These are phyloP conservation scores for Fusarium annulatum DNA, from an alignment of 2,329 filamentous ascomycete genomes.

Conservation along the genomic window DNA sequence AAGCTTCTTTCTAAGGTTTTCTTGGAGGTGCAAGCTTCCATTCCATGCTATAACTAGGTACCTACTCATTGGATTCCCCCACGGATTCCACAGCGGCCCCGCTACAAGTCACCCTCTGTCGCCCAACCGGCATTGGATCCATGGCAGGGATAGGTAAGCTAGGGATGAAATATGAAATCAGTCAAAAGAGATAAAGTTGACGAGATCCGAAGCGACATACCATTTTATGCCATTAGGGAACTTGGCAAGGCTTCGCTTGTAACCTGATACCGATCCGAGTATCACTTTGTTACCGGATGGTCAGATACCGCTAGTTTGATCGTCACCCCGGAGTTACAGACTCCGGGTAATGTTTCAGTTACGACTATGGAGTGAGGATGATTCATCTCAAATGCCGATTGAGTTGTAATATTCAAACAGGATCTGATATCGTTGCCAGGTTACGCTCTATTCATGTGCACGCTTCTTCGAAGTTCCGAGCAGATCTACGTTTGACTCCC, in stretches of 20 bases:
- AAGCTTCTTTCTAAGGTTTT: neutral
- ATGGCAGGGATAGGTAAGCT: neutral
- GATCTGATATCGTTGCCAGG: neutral
- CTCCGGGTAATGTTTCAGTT: slow-evolving; percentile 24
- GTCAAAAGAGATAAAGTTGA: neutral
- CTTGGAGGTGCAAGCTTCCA: slow-evolving; percentile 9
- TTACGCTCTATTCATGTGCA: neutral
- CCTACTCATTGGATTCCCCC: neutral
- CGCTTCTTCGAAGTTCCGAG: slow-evolving; percentile 2
- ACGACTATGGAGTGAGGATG: neutral
- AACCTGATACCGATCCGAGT: slow-evolving; percentile 27
- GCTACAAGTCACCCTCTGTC: neutral
- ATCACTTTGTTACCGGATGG: slow-evolving; percentile 35
- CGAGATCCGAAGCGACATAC: neutral
- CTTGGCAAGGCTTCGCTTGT: neutral
- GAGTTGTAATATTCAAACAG: neutral
- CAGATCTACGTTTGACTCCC: neutral
- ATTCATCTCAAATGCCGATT: slow-evolving; percentile 3
- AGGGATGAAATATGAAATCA: neutral
- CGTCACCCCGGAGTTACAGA: slow-evolving; percentile 27
- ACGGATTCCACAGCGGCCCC: neutral
- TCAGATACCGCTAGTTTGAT: slow-evolving; percentile 32
- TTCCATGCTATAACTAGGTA: neutral
- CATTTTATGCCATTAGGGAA: neutral
- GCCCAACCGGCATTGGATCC: neutral